Evolutionary conservation across 2,329 filamentous ascomycete species (phyloP), one percentile per base, ranked within the genome.

Genomic region (Parascedosporium putredinis): DNA sequence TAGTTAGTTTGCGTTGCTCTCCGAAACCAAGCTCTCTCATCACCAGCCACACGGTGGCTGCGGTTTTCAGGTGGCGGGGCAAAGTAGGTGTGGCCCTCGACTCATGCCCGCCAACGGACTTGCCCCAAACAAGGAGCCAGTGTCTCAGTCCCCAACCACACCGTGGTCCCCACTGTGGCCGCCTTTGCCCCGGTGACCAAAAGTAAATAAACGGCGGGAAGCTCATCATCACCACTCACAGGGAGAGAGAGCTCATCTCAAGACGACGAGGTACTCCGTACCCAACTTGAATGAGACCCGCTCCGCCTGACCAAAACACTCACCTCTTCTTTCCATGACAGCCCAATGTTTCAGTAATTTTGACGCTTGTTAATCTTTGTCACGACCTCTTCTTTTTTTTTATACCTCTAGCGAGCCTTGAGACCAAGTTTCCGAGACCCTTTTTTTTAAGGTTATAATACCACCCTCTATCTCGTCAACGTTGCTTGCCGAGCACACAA

Each of bases 101-200:
- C n/a, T n/a, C n/a, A n/a, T n/a, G n/a, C n/a, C n/a, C n/a, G n/a
- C n/a, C n/a, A n/a, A n/a, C n/a, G n/a, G n/a, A n/a, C n/a, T n/a
- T n/a, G n/a, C n/a, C n/a, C n/a, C n/a, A n/a, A n/a, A n/a, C n/a
- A n/a, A n/a, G n/a, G n/a, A n/a, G n/a, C n/a, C n/a, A n/a, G 20
- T 42, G 20, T 36, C 8, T 9, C 18, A 5, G 33, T 42, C 10
- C 23, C 38, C 16, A 42, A 20, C 38, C 12, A 20, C 36, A 45
- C 40, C 12, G 24, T 50, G 20, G 25, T 27, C 8, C 22, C 18
- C 40, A 36, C 47, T 42, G 47, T 49, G 34, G 33, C 18, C 3
- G 8, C 23, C 38, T 50, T 50, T 50, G 38, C 47, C 47, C 38
- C 14, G 47, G 40, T 25, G 47, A 50, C 47, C 38, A 42, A 34